Conservation (phyloP, 768 basidiomycete species). For the Lactarius akahatsu region DNA sequence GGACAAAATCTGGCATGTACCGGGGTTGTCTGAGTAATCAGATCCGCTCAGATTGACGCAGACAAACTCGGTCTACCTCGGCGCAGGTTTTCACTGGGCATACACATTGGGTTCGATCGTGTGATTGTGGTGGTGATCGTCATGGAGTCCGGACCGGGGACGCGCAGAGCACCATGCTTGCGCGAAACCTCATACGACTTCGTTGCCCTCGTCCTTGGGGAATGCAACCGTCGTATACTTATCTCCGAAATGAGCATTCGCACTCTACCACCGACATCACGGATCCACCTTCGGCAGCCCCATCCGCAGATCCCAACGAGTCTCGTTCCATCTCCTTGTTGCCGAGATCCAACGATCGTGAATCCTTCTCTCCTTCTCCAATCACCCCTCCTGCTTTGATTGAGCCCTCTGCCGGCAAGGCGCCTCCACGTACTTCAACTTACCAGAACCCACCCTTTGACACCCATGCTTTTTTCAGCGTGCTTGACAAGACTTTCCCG, state of each 20-base stretch:
- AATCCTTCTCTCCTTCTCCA: conserved; percentile 9
- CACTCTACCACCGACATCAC: background rate
- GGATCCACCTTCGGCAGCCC: conserved; percentile 8
- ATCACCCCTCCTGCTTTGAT: conserved; percentile 20
- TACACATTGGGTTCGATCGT: background rate
- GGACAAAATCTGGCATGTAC: no score
- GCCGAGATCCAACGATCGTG: conserved; percentile 3
- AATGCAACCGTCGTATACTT: conserved; percentile 10
- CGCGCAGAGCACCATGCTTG: conserved; percentile 1
- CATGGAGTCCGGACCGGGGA: background rate
- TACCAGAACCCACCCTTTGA: conserved; percentile 77
- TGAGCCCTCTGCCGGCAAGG: background rate
- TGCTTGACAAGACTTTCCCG: conserved; percentile 71
- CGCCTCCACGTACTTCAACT: conserved; percentile 33
- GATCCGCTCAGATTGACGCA: no score
- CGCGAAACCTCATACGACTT: conserved; percentile 11
- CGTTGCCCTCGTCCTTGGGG: conserved; percentile 12
- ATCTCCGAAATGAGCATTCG: conserved; percentile 11
- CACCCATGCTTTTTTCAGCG: conserved; percentile 73
- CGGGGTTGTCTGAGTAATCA: no score
- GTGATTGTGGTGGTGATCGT: background rate
- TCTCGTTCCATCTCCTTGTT: conserved; percentile 20
- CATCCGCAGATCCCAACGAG: conserved; percentile 7
- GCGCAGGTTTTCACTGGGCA: no score
- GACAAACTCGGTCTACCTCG: no score